Evolutionary conservation across 1,139 yeast species (phyloP).

Genomic region (Saccharomycopsis hybrid): DNA sequence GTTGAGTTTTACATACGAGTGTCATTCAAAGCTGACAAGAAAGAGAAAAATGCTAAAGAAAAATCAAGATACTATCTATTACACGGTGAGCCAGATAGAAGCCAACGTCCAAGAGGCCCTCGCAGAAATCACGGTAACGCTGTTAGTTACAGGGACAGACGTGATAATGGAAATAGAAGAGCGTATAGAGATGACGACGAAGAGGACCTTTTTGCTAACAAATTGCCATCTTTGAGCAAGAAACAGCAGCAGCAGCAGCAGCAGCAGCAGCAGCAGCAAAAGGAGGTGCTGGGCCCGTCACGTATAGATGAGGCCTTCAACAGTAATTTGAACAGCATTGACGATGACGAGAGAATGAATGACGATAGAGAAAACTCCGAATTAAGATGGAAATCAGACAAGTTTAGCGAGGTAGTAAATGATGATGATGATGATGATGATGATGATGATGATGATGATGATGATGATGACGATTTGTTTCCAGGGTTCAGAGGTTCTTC

Average conservation of each 20-base stretch:
- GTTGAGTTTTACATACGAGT: slow-evolving; percentile 42
- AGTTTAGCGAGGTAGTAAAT: slow-evolving; percentile 1
- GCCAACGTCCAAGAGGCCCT: slow-evolving; percentile 27
- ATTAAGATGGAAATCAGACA: slow-evolving; percentile 19
- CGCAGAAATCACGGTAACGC: slow-evolving; percentile 18
- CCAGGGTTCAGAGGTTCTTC: slow-evolving; percentile 21
- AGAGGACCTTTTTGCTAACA: slow-evolving; percentile 20
- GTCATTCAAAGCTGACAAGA: slow-evolving; percentile 49
- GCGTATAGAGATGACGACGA: slow-evolving; percentile 13
- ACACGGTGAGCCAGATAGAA: slow-evolving; percentile 68
- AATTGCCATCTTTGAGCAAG: slow-evolving; percentile 1
- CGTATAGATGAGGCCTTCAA: background rate
- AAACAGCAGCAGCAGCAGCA: background rate
- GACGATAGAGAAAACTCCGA: background rate
- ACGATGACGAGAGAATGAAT: background rate
- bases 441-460: no score
- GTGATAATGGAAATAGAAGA: background rate
- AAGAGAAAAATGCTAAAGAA: slow-evolving; percentile 51
- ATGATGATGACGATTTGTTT: slow-evolving; percentile 24
- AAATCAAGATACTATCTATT: slow-evolving; percentile 62
- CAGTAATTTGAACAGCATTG: background rate
- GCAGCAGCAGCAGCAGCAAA: no score
- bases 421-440: slow-evolving; percentile 18
- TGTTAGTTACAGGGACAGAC: background rate
- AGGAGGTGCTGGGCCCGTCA: background rate